These are phyloP conservation scores for Lyophyllum decastes DNA, from an alignment of 768 basidiomycete species.

Conservation along the genomic window DNA sequence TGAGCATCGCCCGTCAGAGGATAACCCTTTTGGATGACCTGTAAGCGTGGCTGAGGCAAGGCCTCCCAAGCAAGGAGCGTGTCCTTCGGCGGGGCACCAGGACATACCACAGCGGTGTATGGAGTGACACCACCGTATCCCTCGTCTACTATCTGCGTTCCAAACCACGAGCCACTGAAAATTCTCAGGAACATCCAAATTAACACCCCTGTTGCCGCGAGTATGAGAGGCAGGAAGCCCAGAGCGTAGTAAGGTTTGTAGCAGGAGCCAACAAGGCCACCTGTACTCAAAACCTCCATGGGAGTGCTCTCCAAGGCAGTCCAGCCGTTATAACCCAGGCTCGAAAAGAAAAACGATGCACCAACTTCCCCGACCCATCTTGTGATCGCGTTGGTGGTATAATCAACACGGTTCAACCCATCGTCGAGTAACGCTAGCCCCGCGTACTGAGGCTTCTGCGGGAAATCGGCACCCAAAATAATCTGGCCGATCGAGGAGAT, in stretches of 20 bases:
- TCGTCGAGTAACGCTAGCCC: background rate
- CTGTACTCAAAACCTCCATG: slow-evolving; percentile 18
- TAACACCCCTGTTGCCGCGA: slow-evolving; percentile 10
- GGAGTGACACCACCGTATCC: slow-evolving; percentile 8
- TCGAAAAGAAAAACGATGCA: slow-evolving; percentile 14
- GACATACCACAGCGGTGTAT: background rate
- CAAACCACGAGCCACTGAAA: slow-evolving; percentile 1
- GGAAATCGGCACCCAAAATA: background rate
- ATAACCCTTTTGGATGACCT: slow-evolving; percentile 9
- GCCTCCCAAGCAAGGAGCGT: slow-evolving; percentile 14
- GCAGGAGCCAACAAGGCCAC: slow-evolving; percentile 15
- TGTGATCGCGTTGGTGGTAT: background rate
- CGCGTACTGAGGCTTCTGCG: background rate
- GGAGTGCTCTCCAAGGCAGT: slow-evolving; percentile 11
- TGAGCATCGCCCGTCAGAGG: slow-evolving; percentile 6
- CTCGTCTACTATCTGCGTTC: background rate
- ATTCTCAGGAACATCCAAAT: slow-evolving; percentile 6
- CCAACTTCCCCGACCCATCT: slow-evolving; percentile 19
- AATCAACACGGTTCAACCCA: background rate
- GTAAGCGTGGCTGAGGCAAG: background rate
- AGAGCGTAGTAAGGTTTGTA: slow-evolving; percentile 15
- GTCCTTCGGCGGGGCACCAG: background rate
- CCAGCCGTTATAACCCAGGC: slow-evolving; percentile 22
- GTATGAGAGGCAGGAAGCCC: slow-evolving; percentile 18
- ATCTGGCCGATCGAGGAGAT: background rate